These are phyloP conservation scores for Pestalotiopsis sp. DNA, from an alignment of 2,329 filamentous ascomycete genomes.

Conservation along the genomic window DNA sequence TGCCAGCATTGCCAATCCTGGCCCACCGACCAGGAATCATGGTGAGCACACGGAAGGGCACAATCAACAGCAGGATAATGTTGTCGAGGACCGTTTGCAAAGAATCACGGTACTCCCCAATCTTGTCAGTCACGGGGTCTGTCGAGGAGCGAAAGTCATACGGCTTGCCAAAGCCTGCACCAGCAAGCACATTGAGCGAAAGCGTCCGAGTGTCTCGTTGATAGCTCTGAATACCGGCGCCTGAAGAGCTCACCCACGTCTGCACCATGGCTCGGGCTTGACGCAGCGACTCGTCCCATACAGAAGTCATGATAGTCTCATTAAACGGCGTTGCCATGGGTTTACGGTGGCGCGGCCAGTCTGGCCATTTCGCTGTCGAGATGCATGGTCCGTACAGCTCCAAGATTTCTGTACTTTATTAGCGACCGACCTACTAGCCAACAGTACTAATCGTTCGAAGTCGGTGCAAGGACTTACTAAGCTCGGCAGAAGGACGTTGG, in stretches of 20 bases:
- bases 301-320: conserved; percentile 29
- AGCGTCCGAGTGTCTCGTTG: conserved; percentile 27
- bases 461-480: conserved; percentile 15
- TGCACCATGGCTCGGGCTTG: conserved; percentile 26
- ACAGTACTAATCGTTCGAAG: no score
- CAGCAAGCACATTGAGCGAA: conserved; percentile 31
- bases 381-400: conserved; percentile 30
- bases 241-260: conserved; percentile 18
- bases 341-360: conserved; percentile 34
- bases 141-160: conserved; percentile 23
- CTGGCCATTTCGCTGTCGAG: conserved; percentile 28
- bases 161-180: conserved; percentile 24
- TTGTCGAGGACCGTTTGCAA: conserved; percentile 30
- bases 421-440: neutral
- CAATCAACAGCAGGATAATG: conserved; percentile 18
- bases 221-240: conserved; percentile 15
- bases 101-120: conserved; percentile 24
- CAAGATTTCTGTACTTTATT: conserved; percentile 20
- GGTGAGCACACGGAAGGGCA: conserved; percentile 8
- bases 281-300: conserved; percentile 29
- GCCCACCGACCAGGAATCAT: conserved; percentile 22
- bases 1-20: neutral
- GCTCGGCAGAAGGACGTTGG: conserved; percentile 21
- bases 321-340: conserved; percentile 30
- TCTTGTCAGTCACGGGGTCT: neutral